These are phyloP conservation scores for Colletotrichum sp. DNA, from an alignment of 2,329 filamentous ascomycete species.

Conservation along the genomic window DNA sequence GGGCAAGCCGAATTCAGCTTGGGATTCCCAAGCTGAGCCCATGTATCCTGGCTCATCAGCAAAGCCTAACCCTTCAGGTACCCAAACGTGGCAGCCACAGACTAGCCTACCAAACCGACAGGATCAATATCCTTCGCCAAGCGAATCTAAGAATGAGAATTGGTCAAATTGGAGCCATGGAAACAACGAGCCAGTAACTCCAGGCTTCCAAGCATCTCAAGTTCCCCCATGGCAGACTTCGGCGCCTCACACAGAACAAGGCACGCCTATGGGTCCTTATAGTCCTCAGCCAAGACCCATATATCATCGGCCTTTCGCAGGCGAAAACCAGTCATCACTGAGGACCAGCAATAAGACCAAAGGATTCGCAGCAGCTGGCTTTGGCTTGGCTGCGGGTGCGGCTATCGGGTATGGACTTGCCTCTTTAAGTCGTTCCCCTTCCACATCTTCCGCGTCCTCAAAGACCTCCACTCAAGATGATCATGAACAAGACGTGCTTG, in stretches of 20 bases:
- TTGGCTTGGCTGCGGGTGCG: not conserved
- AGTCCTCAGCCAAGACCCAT: not conserved
- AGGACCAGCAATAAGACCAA: not conserved
- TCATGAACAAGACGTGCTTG: not conserved
- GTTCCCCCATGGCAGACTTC: not conserved
- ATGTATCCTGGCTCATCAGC: not conserved
- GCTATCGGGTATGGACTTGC: not conserved
- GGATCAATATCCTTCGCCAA: not conserved
- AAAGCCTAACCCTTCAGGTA: fast-evolving
- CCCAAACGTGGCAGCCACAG: not conserved
- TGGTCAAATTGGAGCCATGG: not conserved
- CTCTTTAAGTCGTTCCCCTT: fast-evolving
- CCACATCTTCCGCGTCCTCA: not conserved
- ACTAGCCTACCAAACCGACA: too few species aligned
- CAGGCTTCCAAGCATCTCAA: not conserved
- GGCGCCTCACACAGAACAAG: not conserved
- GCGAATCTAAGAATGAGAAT: fast-evolving
- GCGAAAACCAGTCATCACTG: too few species aligned
- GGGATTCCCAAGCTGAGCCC: not conserved
- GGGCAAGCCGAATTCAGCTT: not conserved
- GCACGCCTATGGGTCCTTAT: not conserved
- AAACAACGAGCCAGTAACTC: not conserved
- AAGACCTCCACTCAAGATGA: not conserved
- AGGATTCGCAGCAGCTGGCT: not conserved
- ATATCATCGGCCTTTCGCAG: not conserved